These are phyloP conservation scores for Stagonosporopsis cucurbitacearum DNA, from an alignment of 2,329 filamentous ascomycete genomes.

Conservation along the genomic window DNA sequence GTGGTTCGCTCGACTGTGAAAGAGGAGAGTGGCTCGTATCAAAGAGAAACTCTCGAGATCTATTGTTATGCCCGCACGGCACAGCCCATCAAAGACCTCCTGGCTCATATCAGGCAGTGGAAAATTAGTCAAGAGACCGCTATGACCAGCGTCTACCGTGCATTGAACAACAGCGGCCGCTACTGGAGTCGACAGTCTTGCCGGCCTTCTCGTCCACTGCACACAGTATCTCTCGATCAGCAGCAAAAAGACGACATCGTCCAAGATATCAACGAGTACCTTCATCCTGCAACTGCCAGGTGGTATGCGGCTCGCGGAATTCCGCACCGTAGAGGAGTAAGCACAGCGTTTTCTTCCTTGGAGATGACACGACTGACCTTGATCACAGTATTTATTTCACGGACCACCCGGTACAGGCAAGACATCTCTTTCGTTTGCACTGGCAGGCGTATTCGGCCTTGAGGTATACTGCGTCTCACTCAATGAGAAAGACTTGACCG, in stretches of 20 bases:
- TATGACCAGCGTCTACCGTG: slow-evolving; percentile 55
- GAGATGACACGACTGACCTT: not conserved
- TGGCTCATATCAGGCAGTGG: slow-evolving; percentile 55
- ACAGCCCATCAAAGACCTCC: slow-evolving; percentile 56
- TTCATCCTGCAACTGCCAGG: slow-evolving; percentile 71
- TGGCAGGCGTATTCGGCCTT: slow-evolving; percentile 56
- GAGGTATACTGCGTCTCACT: slow-evolving; percentile 56
- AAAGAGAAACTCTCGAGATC: slow-evolving; percentile 54
- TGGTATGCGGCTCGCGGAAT: slow-evolving; percentile 88
- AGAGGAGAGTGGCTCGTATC: slow-evolving; percentile 31
- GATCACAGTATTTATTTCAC: slow-evolving; percentile 69
- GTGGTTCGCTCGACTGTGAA: slow-evolving; percentile 51
- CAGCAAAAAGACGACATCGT: slow-evolving; percentile 71
- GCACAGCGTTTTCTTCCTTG: not conserved
- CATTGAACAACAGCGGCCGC: slow-evolving; percentile 40
- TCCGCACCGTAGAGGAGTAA: slow-evolving; percentile 74
- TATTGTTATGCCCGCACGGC: slow-evolving; percentile 58
- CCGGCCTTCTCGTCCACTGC: slow-evolving; percentile 72
- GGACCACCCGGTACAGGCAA: slow-evolving; percentile 85
- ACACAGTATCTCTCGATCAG: slow-evolving; percentile 75
- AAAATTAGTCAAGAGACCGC: slow-evolving; percentile 51
- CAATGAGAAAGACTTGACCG: slow-evolving; percentile 74
- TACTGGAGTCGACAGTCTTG: slow-evolving; percentile 53
- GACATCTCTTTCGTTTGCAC: slow-evolving; percentile 54
- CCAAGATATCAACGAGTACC: slow-evolving; percentile 77